Evolutionary conservation across 768 basidiomycete genomes (phyloP), one percentile per base, ranked within the genome.

Genomic region (Gelatoporia subvermispora): DNA sequence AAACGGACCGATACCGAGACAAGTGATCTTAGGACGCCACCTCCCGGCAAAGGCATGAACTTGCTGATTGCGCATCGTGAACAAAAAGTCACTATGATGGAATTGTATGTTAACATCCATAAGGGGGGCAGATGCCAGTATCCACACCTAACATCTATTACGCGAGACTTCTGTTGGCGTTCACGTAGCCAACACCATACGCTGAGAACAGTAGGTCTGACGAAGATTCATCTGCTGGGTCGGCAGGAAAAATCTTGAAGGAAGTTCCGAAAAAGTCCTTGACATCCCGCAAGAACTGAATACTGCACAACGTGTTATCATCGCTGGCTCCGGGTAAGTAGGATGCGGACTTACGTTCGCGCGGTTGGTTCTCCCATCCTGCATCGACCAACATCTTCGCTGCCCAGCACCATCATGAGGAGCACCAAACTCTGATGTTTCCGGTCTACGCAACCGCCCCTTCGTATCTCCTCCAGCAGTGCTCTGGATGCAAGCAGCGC

Each of bases 361-460:
- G 79, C 68, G 10, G 89, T 92, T 16, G 92, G 82, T 57, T 87
- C 84, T 3, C 86, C 82, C 81, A 98, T 87, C 49, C 81, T 73
- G 69, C 89, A 92, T 51, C 88, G 81, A 1, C 93, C 91, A 0
- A 98, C 93, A 63, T 99, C 96, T 62, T 98, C 96, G 52, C 91
- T 94, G 8, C 96, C 96, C n/a, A 98, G 72, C 3, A 88, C 85
- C 91, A 99, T 94, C 74, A 92, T 77, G 31, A 95, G 67, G 35
- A 95, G 71, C 3, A 94, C 85, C 8, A 98, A 71, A 41, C 74
- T 77, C 67, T 99, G 96, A 62, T 94, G 93, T 54, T 85, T 82
- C 39, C 84, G 76, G 64, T 98, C 96, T 2, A 97, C 79, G 60
- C 95, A 97, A 3, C 96, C 94, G 1, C 94, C 92, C 42, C 72